Conservation (phyloP, 2,329 filamentous ascomycete species). For the Phyllosticta ampelicida region DNA sequence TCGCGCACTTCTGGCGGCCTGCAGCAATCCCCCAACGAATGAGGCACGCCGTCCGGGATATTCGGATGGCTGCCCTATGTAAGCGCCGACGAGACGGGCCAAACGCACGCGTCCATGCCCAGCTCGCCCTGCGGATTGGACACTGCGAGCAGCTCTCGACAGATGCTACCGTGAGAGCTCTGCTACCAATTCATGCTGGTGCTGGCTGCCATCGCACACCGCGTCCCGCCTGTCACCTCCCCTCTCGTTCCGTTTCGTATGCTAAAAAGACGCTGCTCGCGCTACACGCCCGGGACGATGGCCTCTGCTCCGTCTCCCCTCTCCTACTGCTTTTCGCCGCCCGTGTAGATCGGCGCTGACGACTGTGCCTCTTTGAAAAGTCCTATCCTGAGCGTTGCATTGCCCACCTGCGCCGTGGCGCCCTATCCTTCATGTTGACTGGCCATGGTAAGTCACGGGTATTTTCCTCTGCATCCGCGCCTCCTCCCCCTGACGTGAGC, state of each 20-base stretch:
- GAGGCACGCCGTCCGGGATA: constrained; percentile 12
- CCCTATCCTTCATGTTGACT: not conserved
- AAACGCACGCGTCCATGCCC: constrained; percentile 16
- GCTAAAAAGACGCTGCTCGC: constrained; percentile 6
- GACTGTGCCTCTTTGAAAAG: not conserved
- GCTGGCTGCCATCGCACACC: not conserved
- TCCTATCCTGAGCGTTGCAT: constrained; percentile 1
- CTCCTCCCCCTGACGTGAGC: not conserved
- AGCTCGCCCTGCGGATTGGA: constrained; percentile 20
- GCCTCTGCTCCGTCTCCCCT: not conserved
- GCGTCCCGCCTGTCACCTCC: not conserved
- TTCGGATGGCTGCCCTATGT: constrained; percentile 20
- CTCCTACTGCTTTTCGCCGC: not conserved
- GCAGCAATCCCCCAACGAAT: constrained; percentile 19
- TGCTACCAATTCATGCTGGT: not conserved
- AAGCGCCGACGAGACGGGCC: constrained; percentile 23
- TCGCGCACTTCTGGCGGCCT: constrained; percentile 15
- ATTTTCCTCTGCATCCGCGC: not conserved
- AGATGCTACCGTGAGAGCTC: not conserved
- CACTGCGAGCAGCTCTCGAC: not conserved
- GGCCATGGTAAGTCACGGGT: constrained; percentile 20
- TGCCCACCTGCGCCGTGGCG: not conserved
- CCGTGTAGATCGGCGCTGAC: constrained; percentile 9
- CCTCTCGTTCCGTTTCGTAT: not conserved
- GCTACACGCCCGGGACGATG: constrained; percentile 5